Base-by-base conservation (phyloP, 192 early-diverging fungal genomes). In the Helicostylum pulchrum region DNA sequence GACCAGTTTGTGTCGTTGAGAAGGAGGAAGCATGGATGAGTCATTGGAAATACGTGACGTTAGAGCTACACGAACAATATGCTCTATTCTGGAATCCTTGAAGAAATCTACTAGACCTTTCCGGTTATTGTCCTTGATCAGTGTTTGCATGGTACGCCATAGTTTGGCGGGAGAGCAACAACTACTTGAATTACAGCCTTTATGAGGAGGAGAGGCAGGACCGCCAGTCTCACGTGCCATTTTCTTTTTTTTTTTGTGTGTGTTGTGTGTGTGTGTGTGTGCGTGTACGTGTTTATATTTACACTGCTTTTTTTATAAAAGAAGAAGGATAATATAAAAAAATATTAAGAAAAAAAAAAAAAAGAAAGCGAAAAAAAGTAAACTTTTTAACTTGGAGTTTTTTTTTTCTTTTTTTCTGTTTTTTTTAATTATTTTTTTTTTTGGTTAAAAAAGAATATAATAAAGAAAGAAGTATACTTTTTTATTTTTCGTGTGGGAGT, bases 141-240 rank as follows among this genome's bases (percentile, higher is more conserved):
- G 30, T n/a, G 68, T 64, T 57, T 70, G 68, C 5, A 70, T 30
- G 26, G 26, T 53, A 19, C 68, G 61, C 68, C 68, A 70, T 23
- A 64, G 12, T 15, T 42, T 43, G 21, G 62, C 31, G 21, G 62
- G 62, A 14, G 51, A 64, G 14, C 49, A 64, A 23, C 51, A 64
- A 44, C 51, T 53, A 23, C 39, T 17, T 23, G 62, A 64, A 23
- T 36, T 53, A 36, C 62, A 64, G 34, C 51, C 51, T 53, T 64
- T 64, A 48, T 17, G 46, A 19, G 46, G 14, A 4, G 4, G 46
- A 19, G 46, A 4, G 14, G 4, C 10, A 45, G 44, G 17, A 48
- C 12, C 15, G 5, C 17, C 46, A 15, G 12, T 48, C 17, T 48
- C 17, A 48, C 12, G 9, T 48, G 17, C 46, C 12, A 17, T 14